A percentile compares a stretch with the other conserved stretches of the same genome.
These are phyloP conservation scores for Lepiota venenata DNA, from an alignment of 768 basidiomycete genomes.

Conservation along the genomic window DNA sequence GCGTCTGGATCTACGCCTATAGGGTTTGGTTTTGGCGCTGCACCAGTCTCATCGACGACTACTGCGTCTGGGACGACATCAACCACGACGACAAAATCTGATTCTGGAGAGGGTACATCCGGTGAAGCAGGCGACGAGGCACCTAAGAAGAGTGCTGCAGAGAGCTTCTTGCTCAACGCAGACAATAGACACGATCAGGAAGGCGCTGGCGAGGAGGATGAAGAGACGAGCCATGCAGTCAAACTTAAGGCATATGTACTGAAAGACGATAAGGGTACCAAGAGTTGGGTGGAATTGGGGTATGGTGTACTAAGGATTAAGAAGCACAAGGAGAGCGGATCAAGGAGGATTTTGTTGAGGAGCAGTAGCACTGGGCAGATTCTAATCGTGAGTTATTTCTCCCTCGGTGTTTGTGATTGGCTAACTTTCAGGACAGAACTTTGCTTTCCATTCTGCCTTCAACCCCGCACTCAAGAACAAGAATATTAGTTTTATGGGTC, in stretches of 20 bases:
- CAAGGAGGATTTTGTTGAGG: constrained; percentile 62
- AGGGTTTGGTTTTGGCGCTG: background rate
- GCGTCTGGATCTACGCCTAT: too few relatives aligned
- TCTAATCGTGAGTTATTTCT: constrained; percentile 51
- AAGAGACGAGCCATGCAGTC: constrained; percentile 59
- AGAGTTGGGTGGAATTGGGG: constrained; percentile 66
- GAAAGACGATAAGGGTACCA: constrained; percentile 36
- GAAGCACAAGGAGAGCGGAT: constrained; percentile 60
- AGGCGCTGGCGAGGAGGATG: constrained; percentile 80
- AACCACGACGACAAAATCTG: constrained; percentile 9
- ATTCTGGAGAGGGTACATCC: constrained; percentile 5
- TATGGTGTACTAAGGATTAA: constrained; percentile 71
- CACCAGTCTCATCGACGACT: constrained; percentile 23
- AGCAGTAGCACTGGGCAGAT: constrained; percentile 77
- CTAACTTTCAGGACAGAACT: constrained; percentile 54
- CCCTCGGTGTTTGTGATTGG: background rate
- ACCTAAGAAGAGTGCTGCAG: background rate
- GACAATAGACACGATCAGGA: constrained; percentile 56
- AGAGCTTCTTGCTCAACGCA: constrained; percentile 7
- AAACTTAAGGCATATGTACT: constrained; percentile 64
- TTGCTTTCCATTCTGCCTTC: constrained; percentile 59
- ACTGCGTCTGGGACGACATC: constrained; percentile 21
- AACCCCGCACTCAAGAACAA: constrained; percentile 52
- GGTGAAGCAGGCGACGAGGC: constrained; percentile 11
- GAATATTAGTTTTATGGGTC: constrained; percentile 63